Evolutionary conservation across 2,329 filamentous ascomycete genomes (phyloP), one percentile per base, ranked within the genome.

Genomic region (Orbilia quercus): DNA sequence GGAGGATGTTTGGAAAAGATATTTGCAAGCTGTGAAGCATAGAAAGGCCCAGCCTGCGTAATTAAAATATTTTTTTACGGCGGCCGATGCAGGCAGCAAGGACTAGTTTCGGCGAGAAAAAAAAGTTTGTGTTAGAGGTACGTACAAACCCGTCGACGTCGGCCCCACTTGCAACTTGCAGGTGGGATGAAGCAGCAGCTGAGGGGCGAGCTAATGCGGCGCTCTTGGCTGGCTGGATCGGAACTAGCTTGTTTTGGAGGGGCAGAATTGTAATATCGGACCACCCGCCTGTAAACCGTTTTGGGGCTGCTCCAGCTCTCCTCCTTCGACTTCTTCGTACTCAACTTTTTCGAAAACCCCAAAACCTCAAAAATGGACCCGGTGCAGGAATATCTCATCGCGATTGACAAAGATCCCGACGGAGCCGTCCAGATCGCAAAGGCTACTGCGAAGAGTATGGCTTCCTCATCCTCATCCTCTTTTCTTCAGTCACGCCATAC

Each of bases 391-490:
- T 78, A 75, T 55, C 76, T 78, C 55, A 57, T 77, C 23, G 77
- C 76, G 38, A 74, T 77, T 34, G 77, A 77, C 42, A 76, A 75
- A 62, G 75, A 77, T 55, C 76, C 76, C 1, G 58, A 74, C 1
- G 76, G 77, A 65, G 77, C 77, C 16, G 51, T 53, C 18, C 34
- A 69, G 38, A 77, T 78, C 62, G 76, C 77, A 18, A 62, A 55
- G 11, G 72, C 75, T 23, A 75, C 76, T 14, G 77, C 77, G 23
- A 78, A 76, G 69, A 75, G 77, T 78, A 69, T 38, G 64, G 28
- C 50, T 34, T 22, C 28, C 11, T n/a, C n/a, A n/a, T n/a, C n/a
- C n/a, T n/a, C n/a, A n/a, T n/a, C n/a, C n/a, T 51, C 12, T 28
- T 16, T 14, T 9, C 38, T 36, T 36, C 34, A 40, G 7, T 65